These are phyloP conservation scores for Suillus luteus DNA, from an alignment of 768 basidiomycete genomes.

Conservation along the genomic window DNA sequence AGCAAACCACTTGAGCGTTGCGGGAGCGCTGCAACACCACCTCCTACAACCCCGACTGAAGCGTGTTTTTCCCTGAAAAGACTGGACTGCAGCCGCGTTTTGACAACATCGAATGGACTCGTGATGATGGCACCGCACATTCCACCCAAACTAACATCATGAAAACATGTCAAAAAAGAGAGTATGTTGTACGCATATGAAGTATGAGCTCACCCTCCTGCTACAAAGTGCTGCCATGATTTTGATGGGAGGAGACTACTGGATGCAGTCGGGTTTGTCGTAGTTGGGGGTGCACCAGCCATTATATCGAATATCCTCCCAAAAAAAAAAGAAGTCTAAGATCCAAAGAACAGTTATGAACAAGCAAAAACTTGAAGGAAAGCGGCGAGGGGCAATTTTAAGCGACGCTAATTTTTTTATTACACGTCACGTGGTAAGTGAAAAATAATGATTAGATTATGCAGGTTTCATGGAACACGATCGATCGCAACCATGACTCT, in stretches of 20 bases:
- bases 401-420: background rate
- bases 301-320: conserved; percentile 16
- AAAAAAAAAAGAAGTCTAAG: background rate
- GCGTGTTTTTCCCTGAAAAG: conserved; percentile 60
- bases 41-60: conserved; percentile 35
- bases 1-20: conserved; percentile 56
- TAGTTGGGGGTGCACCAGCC: conserved; percentile 23
- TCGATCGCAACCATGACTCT: background rate
- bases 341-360: conserved; percentile 8
- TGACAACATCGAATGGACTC: conserved; percentile 97
- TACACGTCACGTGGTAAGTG: conserved; percentile 4
- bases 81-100: conserved; percentile 93
- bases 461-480: conserved; percentile 3
- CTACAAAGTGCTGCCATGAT: conserved; percentile 84
- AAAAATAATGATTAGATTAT: conserved; percentile 7
- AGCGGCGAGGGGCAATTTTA: background rate
- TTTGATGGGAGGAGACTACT: conserved; percentile 58
- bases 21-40: conserved; percentile 33
- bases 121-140: conserved; percentile 98
- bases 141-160: conserved; percentile 72
- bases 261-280: conserved; percentile 36
- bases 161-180: conserved; percentile 4
- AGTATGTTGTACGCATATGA: conserved; percentile 7
- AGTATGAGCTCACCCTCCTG: conserved; percentile 68
- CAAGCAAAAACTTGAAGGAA: background rate